Percentiles rank a stretch among this genome's conserved stretches.
phyloP scores from a whole-genome alignment of 768 basidiomycete species.

The Termitomyces sp. region DNA sequence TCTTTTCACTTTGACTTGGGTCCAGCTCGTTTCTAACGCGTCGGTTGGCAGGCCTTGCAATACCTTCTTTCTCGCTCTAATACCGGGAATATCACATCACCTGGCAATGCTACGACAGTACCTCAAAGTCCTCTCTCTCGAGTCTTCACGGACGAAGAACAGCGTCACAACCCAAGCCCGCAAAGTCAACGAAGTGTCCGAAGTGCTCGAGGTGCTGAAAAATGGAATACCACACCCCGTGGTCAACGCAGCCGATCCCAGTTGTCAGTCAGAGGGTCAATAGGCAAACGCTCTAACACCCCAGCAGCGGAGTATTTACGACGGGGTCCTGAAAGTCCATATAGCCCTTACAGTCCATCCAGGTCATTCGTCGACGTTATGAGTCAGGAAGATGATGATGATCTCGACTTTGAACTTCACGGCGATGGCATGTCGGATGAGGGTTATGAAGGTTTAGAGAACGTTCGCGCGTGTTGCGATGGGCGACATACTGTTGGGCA shows the following conservation, averaged over 20 bases:
- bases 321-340: slow-evolving; percentile 73
- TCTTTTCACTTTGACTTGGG: not conserved
- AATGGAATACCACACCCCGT: slow-evolving; percentile 74
- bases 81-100: slow-evolving; percentile 32
- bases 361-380: slow-evolving; percentile 61
- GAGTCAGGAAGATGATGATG: slow-evolving; percentile 46
- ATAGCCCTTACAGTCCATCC: slow-evolving; percentile 76
- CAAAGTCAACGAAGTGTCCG: slow-evolving; percentile 71
- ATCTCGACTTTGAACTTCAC: slow-evolving; percentile 81
- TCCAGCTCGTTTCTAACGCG: slow-evolving; percentile 3
- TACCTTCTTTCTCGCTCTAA: slow-evolving; percentile 82
- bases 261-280: slow-evolving; percentile 66
- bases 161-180: slow-evolving; percentile 53
- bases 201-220: slow-evolving; percentile 54
- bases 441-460: slow-evolving; percentile 90
- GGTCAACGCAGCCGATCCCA: slow-evolving; percentile 79
- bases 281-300: slow-evolving; percentile 85
- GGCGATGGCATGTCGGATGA: slow-evolving; percentile 69
- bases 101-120: slow-evolving; percentile 32
- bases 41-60: slow-evolving; percentile 67
- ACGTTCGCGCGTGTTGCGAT: slow-evolving; percentile 90
- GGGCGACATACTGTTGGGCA: slow-evolving; percentile 83
- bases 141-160: slow-evolving; percentile 49
- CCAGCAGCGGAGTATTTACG: slow-evolving; percentile 90
- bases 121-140: slow-evolving; percentile 50